Evolutionary conservation across 495 filamentous ascomycete genomes (phyloP).

Genomic region (Lasiosphaeris hirsuta): DNA sequence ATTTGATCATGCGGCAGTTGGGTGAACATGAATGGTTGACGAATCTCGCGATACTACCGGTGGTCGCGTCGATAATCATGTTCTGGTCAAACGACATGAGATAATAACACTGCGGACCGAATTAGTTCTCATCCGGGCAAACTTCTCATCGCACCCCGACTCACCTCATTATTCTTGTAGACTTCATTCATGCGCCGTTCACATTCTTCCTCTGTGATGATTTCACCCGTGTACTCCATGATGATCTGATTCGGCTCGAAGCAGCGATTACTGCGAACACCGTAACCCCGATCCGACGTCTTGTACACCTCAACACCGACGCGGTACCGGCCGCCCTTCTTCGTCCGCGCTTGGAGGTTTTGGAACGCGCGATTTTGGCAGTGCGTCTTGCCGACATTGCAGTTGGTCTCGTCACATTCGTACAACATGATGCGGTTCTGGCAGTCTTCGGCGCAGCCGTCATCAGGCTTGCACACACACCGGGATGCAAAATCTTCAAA

Average conservation of each 20-base stretch:
- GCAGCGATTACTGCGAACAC: constrained; percentile 82
- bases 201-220: constrained; percentile 90
- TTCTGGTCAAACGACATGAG: constrained; percentile 97
- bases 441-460: constrained; percentile 83
- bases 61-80: constrained; percentile 97
- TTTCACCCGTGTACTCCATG: constrained; percentile 96
- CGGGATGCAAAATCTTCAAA: constrained; percentile 67
- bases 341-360: constrained; percentile 69
- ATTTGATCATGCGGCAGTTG: constrained; percentile 97
- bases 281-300: constrained; percentile 83
- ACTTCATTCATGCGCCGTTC: constrained; percentile 86
- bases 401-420: constrained; percentile 91
- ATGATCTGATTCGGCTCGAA: constrained; percentile 93
- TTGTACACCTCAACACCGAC: constrained; percentile 93
- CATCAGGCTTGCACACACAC: constrained; percentile 75
- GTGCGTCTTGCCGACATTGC: constrained; percentile 61
- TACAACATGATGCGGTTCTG: constrained; percentile 96
- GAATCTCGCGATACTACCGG: constrained; percentile 92
- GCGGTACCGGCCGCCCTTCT: constrained; percentile 76
- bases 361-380: constrained; percentile 89
- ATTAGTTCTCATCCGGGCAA: background rate
- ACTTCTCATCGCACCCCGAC: constrained; percentile 17
- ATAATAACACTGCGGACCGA: constrained; percentile 73
- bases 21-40: constrained; percentile 97
- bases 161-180: constrained; percentile 88